These are phyloP conservation scores for Ascochyta rabiei DNA, from an alignment of 2,329 filamentous ascomycete genomes.

Conservation along the genomic window DNA sequence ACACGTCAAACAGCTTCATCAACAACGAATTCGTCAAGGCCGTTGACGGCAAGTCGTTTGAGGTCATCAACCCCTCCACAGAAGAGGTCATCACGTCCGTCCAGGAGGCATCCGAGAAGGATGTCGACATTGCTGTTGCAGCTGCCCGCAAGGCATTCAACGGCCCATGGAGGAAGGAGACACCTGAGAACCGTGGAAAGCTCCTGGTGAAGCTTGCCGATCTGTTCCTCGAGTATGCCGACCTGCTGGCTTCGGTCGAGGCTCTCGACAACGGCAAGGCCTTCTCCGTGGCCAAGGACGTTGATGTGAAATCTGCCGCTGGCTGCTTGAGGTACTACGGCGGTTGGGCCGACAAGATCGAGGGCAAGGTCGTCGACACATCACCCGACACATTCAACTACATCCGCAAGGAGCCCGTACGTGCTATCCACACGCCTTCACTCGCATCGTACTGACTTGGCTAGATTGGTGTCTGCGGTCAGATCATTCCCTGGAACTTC, in stretches of 20 bases:
- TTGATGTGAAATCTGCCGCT: conserved; percentile 70
- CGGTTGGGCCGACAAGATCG: conserved; percentile 91
- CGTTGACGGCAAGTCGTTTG: conserved; percentile 87
- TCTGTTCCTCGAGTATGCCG: conserved; percentile 76
- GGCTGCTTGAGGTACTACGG: conserved; percentile 83
- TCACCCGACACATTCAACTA: conserved; percentile 81
- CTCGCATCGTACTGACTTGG: conserved; percentile 22
- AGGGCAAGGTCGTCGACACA: conserved; percentile 85
- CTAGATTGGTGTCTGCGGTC: conserved; percentile 76
- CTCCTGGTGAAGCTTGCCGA: conserved; percentile 79
- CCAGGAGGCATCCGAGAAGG: conserved; percentile 85
- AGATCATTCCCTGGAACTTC: conserved; percentile 92
- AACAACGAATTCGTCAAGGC: conserved; percentile 89
- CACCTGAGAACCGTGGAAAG: conserved; percentile 73
- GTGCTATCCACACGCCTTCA: conserved; percentile 18
- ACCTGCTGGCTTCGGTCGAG: conserved; percentile 81
- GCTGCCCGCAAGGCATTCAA: conserved; percentile 88
- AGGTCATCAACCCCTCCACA: conserved; percentile 86
- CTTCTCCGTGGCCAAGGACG: conserved; percentile 72
- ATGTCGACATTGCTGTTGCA: conserved; percentile 77
- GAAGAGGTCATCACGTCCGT: conserved; percentile 86
- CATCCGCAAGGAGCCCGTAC: conserved; percentile 75
- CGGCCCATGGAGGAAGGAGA: conserved; percentile 69
- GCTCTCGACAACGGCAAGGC: conserved; percentile 89
- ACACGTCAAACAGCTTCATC: conserved; percentile 69